phyloP scores from a whole-genome alignment of 257 asterid species.

The Solanum pimpinellifolium region DNA sequence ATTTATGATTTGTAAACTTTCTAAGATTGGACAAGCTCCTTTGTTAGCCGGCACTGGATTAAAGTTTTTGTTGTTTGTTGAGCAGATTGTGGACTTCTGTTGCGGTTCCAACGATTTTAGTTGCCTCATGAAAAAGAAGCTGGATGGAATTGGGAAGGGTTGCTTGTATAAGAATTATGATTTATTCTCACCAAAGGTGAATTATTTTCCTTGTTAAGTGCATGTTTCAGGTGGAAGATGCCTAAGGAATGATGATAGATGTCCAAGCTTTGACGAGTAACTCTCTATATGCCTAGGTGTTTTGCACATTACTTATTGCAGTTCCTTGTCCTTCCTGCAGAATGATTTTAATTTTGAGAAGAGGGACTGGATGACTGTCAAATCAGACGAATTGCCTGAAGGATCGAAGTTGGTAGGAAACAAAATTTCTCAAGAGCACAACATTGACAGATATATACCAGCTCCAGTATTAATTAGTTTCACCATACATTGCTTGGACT shows the following conservation, averaged over 20 bases:
- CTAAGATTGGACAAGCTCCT: not conserved
- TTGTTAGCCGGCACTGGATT: not conserved
- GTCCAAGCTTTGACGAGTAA: not conserved
- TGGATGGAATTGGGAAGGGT: constrained; percentile 50
- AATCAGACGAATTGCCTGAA: constrained; percentile 39
- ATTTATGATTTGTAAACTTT: not conserved
- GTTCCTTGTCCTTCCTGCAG: constrained; percentile 28
- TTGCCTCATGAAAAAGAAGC: constrained; percentile 63
- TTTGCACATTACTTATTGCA: not conserved
- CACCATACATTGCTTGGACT: not conserved
- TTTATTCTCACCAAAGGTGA: constrained; percentile 56
- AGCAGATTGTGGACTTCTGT: constrained; percentile 87
- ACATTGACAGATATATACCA: not conserved
- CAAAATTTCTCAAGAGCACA: not conserved
- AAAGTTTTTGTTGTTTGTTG: not conserved
- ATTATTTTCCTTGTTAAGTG: not conserved
- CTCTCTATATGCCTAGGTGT: not conserved
- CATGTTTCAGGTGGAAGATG: not conserved
- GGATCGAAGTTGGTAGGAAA: constrained; percentile 73
- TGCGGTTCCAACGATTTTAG: constrained; percentile 94
- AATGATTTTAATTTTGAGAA: constrained; percentile 68
- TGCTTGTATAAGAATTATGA: constrained; percentile 77
- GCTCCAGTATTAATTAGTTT: not conserved
- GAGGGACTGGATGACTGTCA: constrained; percentile 76
- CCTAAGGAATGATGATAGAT: not conserved